Conservation (phyloP, 192 early-diverging fungal species). For the Podochytrium sp. region DNA sequence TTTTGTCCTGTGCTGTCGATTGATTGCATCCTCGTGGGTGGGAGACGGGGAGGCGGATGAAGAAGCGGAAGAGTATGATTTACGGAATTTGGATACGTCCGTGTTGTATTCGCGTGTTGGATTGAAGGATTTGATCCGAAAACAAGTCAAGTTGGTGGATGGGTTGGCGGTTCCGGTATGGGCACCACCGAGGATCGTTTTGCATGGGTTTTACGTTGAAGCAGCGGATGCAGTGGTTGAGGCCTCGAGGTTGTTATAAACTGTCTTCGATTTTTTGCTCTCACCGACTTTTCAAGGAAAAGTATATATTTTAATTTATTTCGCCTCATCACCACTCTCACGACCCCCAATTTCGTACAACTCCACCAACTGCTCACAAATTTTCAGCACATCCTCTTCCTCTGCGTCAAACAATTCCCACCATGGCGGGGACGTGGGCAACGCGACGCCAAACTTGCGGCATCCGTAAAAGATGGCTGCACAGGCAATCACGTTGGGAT, state of each 20-base stretch:
- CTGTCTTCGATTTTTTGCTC: neutral
- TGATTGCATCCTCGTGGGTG: neutral
- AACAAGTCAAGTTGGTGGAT: neutral
- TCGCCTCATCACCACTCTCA: neutral
- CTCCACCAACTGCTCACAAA: conserved; percentile 18
- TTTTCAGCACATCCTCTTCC: conserved; percentile 60
- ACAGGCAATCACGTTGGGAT: conserved; percentile 83
- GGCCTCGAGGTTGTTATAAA: neutral
- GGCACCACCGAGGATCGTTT: neutral
- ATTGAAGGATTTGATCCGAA: neutral
- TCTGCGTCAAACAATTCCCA: conserved; percentile 83
- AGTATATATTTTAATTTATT: neutral
- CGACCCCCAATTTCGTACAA: conserved; percentile 2
- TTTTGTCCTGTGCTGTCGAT: neutral
- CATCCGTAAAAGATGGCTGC: conserved; percentile 86
- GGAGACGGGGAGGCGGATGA: neutral
- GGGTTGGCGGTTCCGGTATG: neutral
- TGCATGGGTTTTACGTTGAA: neutral
- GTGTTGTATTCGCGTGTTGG: neutral
- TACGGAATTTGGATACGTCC: neutral
- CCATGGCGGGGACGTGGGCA: conserved; percentile 83
- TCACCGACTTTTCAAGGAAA: neutral
- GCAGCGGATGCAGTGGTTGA: neutral
- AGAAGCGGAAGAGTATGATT: neutral
- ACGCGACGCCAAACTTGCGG: conserved; percentile 58